Evolutionary conservation across 768 basidiomycete species (phyloP), one percentile per base, ranked within the genome.

Genomic region (Mycena crocata): DNA sequence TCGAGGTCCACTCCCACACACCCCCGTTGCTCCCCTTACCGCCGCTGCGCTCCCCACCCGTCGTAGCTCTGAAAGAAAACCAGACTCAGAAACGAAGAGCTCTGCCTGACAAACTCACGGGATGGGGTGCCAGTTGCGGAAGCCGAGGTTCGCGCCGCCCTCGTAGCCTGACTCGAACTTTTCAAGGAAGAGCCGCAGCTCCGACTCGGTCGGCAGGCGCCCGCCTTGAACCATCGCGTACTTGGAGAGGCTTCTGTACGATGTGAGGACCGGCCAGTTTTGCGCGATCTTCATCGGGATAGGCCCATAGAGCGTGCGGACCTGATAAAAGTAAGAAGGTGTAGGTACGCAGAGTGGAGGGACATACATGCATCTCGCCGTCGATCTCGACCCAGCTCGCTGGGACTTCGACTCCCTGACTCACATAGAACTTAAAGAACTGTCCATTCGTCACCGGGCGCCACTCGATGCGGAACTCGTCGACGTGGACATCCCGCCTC

Each of bases 1-100:
- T 96, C 23, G 91, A 92, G 0, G 97, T 98, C 96, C 96, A 99
- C 81, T 98, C 96, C 96, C 97, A 99, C 19, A 98, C 92, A 7
- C 98, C 98, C 9, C 98, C 98, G 70, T 99, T 98, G 67, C 89
- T 88, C 14, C 93, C 92, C 75, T 81, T 86, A 3, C 89, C 87
- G 24, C 77, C 83, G 62, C 75, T 72, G 55, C 76, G 81, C 64
- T 81, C 80, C 66, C 83, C 77, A 37, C 92, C 93, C 2, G 88
- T 87, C 45, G 93, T 94, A 24, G 92, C 88, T 32, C 92, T 93
- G 52, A 26, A 9, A 57, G 4, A 15, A 26, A 44, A 63, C 34
- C 28, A 28, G 26, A 26, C 23, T 21, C 12, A 32, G 12, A 23
- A 46, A 50, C 68, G 57, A 65, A 55, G 46, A n/a, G 45, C 30